Conservation (phyloP, 192 early-diverging fungal species). For the Jimgerdemannia flammicorona region DNA sequence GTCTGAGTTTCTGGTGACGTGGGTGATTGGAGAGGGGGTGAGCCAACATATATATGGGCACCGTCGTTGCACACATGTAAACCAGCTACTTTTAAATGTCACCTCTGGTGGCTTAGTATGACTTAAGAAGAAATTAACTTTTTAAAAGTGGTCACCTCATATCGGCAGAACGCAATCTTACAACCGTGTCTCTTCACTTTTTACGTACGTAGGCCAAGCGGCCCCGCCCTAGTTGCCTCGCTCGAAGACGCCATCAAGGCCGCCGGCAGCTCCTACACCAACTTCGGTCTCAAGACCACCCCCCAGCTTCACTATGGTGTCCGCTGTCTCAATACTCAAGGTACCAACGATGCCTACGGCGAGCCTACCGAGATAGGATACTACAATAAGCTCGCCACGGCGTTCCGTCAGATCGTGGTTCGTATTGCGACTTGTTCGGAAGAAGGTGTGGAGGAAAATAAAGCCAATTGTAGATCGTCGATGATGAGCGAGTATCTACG, state of each 20-base stretch:
- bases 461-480: not conserved
- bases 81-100: not conserved
- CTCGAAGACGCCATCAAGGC: constrained; percentile 80
- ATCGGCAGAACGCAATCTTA: not conserved
- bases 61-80: not conserved
- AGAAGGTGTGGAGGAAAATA: too few relatives aligned
- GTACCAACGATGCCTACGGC: constrained; percentile 75
- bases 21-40: too few relatives aligned
- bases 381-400: constrained; percentile 82
- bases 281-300: constrained; percentile 90
- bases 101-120: too few relatives aligned
- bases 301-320: constrained; percentile 96
- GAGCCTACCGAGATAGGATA: constrained; percentile 91
- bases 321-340: constrained; percentile 81
- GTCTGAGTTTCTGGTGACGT: too few relatives aligned
- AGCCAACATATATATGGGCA: not conserved
- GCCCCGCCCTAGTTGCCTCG: constrained; percentile 72
- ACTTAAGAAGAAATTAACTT: too few relatives aligned
- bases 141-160: not conserved
- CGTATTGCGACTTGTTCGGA: constrained; percentile 1
- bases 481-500: not conserved
- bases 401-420: constrained; percentile 82
- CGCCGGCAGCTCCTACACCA: constrained; percentile 60
- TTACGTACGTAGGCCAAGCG: constrained; percentile 65
- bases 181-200: not conserved